Base-by-base conservation (phyloP, 352 stramenopile species). In the Blastocystis sp. region DNA sequence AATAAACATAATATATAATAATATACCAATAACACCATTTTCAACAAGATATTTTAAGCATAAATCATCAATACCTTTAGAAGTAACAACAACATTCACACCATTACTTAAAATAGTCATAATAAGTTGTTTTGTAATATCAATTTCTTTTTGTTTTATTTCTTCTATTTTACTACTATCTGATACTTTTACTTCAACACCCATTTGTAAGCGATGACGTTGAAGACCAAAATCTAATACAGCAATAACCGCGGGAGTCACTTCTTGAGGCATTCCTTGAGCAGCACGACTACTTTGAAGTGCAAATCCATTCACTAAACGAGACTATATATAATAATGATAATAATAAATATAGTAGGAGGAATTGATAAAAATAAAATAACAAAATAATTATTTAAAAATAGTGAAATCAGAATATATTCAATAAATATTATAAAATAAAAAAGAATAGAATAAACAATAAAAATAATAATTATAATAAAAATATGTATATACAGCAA, bases 21-120 rank as follows among this genome's bases (percentile, higher is more conserved):
- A n/a, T n/a, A n/a, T n/a, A n/a, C n/a, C n/a, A 70, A 96, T 93
- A 67, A 80, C 88, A 21, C 83, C 84, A 0, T 84, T 83, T 74
- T 99, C 88, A 19, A 98, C 91, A 77, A 99, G 97, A 75, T 98
- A 99, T 74, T 99, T 98, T 65, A 98, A 81, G 65, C 86, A 96
- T 31, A 96, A 69, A 71, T 99, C 92, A 70, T 98, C 91, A 65
- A 98, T 95, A 62, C 89, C 91, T 75, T 98, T 97, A 48, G 90
- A 95, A n/a, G 88, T 97, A 39, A 99, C 72, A 28, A 99, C 88
- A 25, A 98, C 90, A 58, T 94, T 95, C 37, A 90, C 90, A 34
- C 91, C 91, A 23, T 88, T 77, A 48, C 93, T 77, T 13, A 99
- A 78, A 71, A 99, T 96, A 72, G 95, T 95, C 70, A 95, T 78